Conservation (phyloP, 2,329 filamentous ascomycete species). For the Septoria petroselini region DNA sequence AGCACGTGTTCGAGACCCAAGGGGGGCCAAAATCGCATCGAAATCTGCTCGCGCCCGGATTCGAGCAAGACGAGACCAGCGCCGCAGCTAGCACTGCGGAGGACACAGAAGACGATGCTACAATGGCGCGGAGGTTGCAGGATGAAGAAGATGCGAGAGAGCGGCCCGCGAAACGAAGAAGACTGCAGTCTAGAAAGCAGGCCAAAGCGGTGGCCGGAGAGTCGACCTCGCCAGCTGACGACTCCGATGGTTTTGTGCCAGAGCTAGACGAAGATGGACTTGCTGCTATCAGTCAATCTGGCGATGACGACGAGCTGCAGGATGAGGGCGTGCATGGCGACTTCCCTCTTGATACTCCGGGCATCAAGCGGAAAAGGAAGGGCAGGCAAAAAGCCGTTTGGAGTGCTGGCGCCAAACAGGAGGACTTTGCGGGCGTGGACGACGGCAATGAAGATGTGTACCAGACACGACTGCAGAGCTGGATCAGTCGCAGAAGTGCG, state of each 20-base stretch:
- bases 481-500: slow-evolving; percentile 63
- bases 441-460: slow-evolving; percentile 86
- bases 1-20: slow-evolving; percentile 1
- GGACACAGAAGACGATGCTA: slow-evolving; percentile 34
- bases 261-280: slow-evolving; percentile 42
- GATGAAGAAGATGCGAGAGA: slow-evolving; percentile 40
- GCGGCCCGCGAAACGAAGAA: slow-evolving; percentile 44
- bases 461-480: slow-evolving; percentile 68
- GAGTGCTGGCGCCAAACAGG: slow-evolving; percentile 37
- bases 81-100: slow-evolving; percentile 23
- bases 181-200: slow-evolving; percentile 35
- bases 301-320: slow-evolving; percentile 37
- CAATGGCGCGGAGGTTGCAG: slow-evolving; percentile 33
- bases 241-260: slow-evolving; percentile 45
- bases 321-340: slow-evolving; percentile 42
- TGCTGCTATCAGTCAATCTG: slow-evolving; percentile 41
- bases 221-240: slow-evolving; percentile 31
- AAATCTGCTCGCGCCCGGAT: slow-evolving; percentile 50
- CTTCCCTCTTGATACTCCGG: slow-evolving; percentile 37
- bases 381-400: slow-evolving; percentile 28
- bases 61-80: slow-evolving; percentile 36
- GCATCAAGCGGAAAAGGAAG: slow-evolving; percentile 41
- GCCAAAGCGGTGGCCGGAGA: slow-evolving; percentile 26
- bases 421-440: slow-evolving; percentile 66
- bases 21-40: slow-evolving; percentile 45